These are phyloP conservation scores for Arachis monticola DNA, from an alignment of 331 rosid genomes.

Conservation along the genomic window DNA sequence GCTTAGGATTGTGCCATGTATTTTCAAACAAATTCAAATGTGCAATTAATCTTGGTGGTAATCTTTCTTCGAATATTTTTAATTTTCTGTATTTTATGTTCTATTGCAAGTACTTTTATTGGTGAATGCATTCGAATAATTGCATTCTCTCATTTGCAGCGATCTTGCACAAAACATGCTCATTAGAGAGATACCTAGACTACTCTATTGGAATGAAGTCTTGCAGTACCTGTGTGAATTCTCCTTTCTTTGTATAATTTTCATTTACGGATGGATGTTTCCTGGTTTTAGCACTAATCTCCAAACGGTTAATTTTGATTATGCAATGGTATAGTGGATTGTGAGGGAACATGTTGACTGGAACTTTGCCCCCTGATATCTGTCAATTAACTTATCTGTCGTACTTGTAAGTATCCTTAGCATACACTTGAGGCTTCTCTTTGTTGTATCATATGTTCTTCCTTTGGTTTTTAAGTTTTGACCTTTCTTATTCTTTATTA, in stretches of 20 bases:
- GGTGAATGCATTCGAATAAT: neutral
- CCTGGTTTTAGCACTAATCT: too few species aligned
- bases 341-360: constrained; percentile 42
- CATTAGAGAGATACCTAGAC: too few species aligned
- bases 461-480: neutral
- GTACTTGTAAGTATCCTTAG: constrained; percentile 77
- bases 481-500: neutral
- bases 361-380: constrained; percentile 73
- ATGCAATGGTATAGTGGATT: constrained; percentile 56
- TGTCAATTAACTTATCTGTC: constrained; percentile 87
- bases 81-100: neutral
- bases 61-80: neutral
- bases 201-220: too few species aligned
- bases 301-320: neutral
- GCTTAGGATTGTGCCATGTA: neutral
- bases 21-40: neutral
- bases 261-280: neutral
- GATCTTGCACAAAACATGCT: too few species aligned
- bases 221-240: too few species aligned
- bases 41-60: neutral
- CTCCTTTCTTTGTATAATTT: neutral
- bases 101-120: neutral
- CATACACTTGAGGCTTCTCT: neutral
- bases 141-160: too few species aligned
- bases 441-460: too few species aligned